Base-by-base conservation (phyloP, 352 stramenopile species). In the Globisporangium irregulare region DNA sequence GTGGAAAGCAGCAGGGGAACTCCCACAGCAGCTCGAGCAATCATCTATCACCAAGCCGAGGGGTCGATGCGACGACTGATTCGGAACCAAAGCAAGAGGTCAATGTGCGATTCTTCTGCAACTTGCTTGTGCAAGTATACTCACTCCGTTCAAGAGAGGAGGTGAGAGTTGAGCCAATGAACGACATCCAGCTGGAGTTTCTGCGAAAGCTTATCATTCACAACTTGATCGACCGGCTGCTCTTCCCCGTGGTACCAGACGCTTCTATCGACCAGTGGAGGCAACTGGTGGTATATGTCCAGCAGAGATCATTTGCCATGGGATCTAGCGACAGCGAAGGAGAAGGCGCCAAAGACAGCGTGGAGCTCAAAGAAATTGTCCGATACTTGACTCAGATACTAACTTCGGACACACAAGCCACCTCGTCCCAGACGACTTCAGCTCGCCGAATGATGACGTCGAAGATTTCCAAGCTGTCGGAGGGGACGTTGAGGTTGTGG, bases 101-200 rank as follows among this genome's bases (percentile, higher is more conserved):
- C n/a, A 81, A 93, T 34, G 81, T 91, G 1, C 74, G 64, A 22
- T 92, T 93, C 70, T 93, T 93, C 53, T 95, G 88, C 70, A 87
- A 86, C 38, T 66, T 94, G 38, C 78, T 92, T 36, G 77, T 87
- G 12, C 81, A 94, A 69, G 73, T 92, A 1, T 94, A 94, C 38
- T 70, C 75, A 2, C 62, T 69, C 59, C 68, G 70, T 4, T 57
- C 59, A 8, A 36, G 64, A 10, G 62, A 68, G 32, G 67, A 72
- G 8, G 63, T 64, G 1, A 74, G 77, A 24, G 75, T 75, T 27
- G 73, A 74, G 6, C 27, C 53, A 18, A 78, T 82, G 76, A 55
- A 87, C 68, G 38, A 76, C 27, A 29, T 32, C 15, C 71, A 85
- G 50, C 51, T 85, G 58, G 67, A 69, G 70, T 64, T 76, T 58